Conservation (phyloP, 2,329 filamentous ascomycete genomes). For the Calonectria fujianensis region DNA sequence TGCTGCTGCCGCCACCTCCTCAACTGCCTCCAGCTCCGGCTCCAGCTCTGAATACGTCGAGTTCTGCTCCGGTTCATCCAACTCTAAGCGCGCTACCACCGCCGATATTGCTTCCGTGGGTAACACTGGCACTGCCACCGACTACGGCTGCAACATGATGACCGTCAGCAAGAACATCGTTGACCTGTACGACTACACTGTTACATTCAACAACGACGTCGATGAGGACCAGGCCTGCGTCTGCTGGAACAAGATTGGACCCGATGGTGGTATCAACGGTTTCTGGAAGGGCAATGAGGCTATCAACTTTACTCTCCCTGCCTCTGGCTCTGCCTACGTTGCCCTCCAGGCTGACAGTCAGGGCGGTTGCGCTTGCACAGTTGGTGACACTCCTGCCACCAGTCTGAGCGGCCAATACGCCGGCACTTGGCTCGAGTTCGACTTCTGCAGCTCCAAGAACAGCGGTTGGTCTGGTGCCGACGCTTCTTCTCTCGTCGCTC, state of each 20-base stretch:
- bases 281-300: constrained; percentile 67
- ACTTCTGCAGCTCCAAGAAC: constrained; percentile 68
- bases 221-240: constrained; percentile 61
- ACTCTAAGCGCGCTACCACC: constrained; percentile 68
- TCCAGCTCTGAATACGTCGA: constrained; percentile 50
- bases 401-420: constrained; percentile 62
- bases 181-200: constrained; percentile 66
- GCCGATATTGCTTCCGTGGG: constrained; percentile 68
- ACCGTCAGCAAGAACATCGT: constrained; percentile 60
- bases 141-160: constrained; percentile 73
- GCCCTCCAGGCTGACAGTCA: constrained; percentile 69
- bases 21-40: constrained; percentile 26
- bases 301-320: constrained; percentile 64
- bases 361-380: constrained; percentile 68
- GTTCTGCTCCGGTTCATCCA: constrained; percentile 60
- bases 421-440: constrained; percentile 70
- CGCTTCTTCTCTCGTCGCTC: constrained; percentile 69
- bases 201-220: constrained; percentile 64
- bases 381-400: constrained; percentile 59
- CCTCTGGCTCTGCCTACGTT: constrained; percentile 62
- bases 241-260: constrained; percentile 73
- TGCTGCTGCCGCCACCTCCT: constrained; percentile 41
- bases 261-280: constrained; percentile 65
- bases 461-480: constrained; percentile 70
- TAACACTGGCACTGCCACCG: constrained; percentile 64